Evolutionary conservation across 352 stramenopile species (phyloP), one percentile per base, ranked within the genome.

Genomic region (Peronospora belbahrii): DNA sequence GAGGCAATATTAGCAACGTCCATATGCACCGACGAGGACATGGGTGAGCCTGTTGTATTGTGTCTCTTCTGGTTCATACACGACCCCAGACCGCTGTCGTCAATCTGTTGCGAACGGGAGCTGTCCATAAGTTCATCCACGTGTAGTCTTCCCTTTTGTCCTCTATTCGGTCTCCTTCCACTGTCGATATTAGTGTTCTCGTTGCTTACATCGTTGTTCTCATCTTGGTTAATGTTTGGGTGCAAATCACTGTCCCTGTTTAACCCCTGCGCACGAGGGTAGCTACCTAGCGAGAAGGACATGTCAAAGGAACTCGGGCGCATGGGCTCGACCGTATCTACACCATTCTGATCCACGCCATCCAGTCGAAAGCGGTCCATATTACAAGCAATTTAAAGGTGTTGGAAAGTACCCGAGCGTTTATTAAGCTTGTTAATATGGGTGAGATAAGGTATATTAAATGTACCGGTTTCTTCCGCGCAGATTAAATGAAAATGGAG

Each of bases 291-390:
- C 23, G 74, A 88, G 63, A 89, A 89, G 53, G 75, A 88, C 74
- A 88, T 85, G 70, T 93, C 79, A 56, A 93, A 93, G 22, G 79
- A 91, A 52, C 82, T 89, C n/a, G 82, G 67, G 3, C 82, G 82
- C 66, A 90, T 83, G 37, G 82, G 82, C 65, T 90, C 82, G 10
- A 93, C 74, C 2, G 65, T 79, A 58, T 93, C 82, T 35, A 79
- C 88, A 35, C 61, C 66, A 42, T 83, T 68, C 40, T 84, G 70
- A 45, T 88, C 77, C 47, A 89, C 74, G 48, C 85, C 77, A 28
- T 90, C 74, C 8, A 87, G 52, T 38, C 72, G 62, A 65, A 93
- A 93, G 37, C 82, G 82, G 51, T 93, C 82, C 82, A 93, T 93
- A n/a, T 14, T 49, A 35, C 32, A 28, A 19, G 17, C 27, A 33